Conservation (phyloP, 2,329 filamentous ascomycete genomes). For the Botrytis fragariae region DNA sequence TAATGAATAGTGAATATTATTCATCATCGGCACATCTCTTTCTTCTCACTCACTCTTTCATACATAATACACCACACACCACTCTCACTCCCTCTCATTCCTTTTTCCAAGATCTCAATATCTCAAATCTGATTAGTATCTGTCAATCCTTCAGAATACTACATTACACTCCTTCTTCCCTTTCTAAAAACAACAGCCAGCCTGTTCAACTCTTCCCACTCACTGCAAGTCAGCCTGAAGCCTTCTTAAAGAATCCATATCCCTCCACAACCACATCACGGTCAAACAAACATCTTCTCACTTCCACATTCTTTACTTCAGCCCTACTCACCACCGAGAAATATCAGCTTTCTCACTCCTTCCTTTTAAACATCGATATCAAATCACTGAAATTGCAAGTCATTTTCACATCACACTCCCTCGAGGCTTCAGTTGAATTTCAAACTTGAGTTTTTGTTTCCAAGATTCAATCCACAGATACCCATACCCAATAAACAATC, state of each 20-base stretch:
- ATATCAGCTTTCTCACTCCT: slow-evolving; percentile 18
- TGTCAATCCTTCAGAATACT: slow-evolving; percentile 17
- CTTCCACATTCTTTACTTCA: slow-evolving; percentile 15
- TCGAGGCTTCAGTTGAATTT: slow-evolving; percentile 4
- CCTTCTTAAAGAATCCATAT: slow-evolving; percentile 6
- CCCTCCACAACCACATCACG: not conserved
- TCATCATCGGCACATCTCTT: slow-evolving; percentile 2
- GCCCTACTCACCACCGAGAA: not conserved
- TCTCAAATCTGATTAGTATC: not conserved
- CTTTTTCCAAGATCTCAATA: not conserved
- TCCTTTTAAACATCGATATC: slow-evolving; percentile 19
- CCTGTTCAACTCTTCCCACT: slow-evolving; percentile 5
- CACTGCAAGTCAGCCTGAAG: slow-evolving; percentile 16
- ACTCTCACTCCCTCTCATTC: not conserved
- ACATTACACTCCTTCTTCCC: slow-evolving; percentile 12
- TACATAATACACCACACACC: not conserved
- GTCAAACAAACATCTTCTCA: not conserved
- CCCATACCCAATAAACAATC: not conserved
- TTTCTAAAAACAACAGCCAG: slow-evolving; percentile 16
- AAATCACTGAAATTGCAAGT: slow-evolving; percentile 15
- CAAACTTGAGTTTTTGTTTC: not conserved
- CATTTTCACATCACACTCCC: slow-evolving; percentile 14
- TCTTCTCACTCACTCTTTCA: not conserved
- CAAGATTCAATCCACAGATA: slow-evolving; percentile 7
- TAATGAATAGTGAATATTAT: not conserved